Percentiles rank a stretch among this genome's conserved stretches.
Conservation (phyloP, 192 early-diverging fungal species). For the Kickxella alabastrina region DNA sequence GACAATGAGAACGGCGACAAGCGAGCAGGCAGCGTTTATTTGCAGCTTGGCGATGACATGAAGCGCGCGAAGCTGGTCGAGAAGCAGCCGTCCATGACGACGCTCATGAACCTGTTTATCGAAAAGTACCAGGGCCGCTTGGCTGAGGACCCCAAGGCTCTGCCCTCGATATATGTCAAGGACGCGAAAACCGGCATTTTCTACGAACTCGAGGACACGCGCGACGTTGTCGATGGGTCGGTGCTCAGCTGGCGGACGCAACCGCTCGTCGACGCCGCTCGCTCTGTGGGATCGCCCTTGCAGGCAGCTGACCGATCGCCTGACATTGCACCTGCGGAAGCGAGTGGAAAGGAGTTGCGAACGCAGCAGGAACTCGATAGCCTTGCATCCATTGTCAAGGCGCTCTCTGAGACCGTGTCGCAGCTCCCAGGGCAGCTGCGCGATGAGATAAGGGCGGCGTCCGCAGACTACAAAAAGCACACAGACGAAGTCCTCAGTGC, state of each 20-base stretch:
- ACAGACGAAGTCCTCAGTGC: conserved; percentile 1
- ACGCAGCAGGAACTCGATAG: conserved; percentile 1
- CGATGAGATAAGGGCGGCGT: conserved; percentile 25
- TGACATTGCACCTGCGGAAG: too few species aligned
- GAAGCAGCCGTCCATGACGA: conserved; percentile 51
- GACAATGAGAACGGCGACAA: too few species aligned
- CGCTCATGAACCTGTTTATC: conserved; percentile 67
- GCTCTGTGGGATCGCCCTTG: background rate
- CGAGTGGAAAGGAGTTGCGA: background rate
- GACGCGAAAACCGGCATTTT: conserved; percentile 54
- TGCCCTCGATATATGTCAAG: conserved; percentile 67
- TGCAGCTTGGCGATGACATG: conserved; percentile 62
- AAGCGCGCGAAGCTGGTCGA: conserved; percentile 57
- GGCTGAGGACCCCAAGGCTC: conserved; percentile 54
- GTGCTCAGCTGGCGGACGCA: conserved; percentile 35
- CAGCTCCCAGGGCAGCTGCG: conserved; percentile 56
- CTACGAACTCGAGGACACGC: conserved; percentile 65
- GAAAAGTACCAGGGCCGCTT: conserved; percentile 65
- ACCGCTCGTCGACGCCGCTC: conserved; percentile 6
- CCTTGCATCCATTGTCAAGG: conserved; percentile 14
- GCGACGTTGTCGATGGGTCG: conserved; percentile 58
- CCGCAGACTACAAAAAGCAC: conserved; percentile 5
- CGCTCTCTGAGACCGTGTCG: conserved; percentile 47
- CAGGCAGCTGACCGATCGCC: background rate
- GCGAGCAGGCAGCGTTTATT: conserved; percentile 37